These are phyloP conservation scores for Phialophora macrospora DNA, from an alignment of 2,329 filamentous ascomycete genomes.

Conservation along the genomic window DNA sequence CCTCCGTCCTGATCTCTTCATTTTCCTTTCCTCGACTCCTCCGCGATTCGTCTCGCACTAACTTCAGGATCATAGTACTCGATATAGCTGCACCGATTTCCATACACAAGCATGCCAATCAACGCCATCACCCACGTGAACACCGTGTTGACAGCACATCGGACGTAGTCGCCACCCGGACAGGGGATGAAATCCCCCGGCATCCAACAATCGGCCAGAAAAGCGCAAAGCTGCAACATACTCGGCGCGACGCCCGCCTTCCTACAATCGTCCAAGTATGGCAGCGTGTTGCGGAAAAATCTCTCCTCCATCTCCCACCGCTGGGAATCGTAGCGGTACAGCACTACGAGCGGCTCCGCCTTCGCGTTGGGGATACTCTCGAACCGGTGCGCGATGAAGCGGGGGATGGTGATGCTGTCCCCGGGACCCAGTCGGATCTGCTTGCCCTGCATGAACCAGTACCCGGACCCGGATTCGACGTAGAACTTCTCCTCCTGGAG, in stretches of 20 bases:
- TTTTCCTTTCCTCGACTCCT: not conserved
- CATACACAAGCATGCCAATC: not conserved
- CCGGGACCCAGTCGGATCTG: not conserved
- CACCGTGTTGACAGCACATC: not conserved
- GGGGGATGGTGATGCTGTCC: not conserved
- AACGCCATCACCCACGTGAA: not conserved
- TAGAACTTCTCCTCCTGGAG: conserved; percentile 1
- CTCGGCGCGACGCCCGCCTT: not conserved
- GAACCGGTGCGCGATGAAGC: not conserved
- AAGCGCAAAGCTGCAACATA: not conserved
- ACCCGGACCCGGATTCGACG: not conserved
- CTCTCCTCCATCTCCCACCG: not conserved
- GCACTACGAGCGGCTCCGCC: not conserved
- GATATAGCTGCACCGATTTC: not conserved
- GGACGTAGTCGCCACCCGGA: not conserved
- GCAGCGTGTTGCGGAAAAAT: not conserved
- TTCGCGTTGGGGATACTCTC: not conserved
- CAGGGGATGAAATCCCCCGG: not conserved
- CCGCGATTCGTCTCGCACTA: not conserved
- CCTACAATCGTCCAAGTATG: not conserved
- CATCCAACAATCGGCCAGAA: not conserved
- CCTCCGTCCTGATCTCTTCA: not conserved
- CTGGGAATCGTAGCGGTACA: not conserved
- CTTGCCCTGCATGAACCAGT: conserved; percentile 1
- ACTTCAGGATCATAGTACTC: not conserved